Evolutionary conservation across 352 stramenopile species (phyloP).

Genomic region (Pythium rhizo-oryzae): DNA sequence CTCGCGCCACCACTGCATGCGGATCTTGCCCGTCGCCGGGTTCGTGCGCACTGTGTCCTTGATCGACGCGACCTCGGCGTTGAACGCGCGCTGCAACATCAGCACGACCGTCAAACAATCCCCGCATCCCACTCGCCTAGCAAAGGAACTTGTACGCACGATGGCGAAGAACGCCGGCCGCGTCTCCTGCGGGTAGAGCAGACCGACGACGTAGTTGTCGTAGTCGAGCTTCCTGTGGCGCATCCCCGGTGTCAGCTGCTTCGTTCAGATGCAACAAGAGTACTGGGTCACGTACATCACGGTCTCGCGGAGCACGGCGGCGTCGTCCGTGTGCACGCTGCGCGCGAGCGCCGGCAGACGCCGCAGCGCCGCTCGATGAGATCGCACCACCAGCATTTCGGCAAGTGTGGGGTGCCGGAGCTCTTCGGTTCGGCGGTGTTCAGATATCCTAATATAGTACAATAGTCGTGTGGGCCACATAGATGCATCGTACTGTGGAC

Average conservation of each 20-base stretch:
- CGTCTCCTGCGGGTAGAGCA: constrained; percentile 67
- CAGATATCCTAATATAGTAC: constrained; percentile 26
- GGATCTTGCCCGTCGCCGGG: constrained; percentile 84
- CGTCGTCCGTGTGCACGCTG: constrained; percentile 34
- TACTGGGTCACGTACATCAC: constrained; percentile 36
- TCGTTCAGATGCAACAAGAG: background rate
- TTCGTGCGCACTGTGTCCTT: constrained; percentile 90
- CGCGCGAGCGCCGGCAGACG: constrained; percentile 16
- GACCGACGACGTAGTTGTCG: constrained; percentile 78
- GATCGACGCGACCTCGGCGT: constrained; percentile 90
- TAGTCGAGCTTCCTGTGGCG: constrained; percentile 77
- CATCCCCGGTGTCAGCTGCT: background rate
- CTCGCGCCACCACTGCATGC: constrained; percentile 94
- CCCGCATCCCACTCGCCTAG: background rate
- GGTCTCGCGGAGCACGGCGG: constrained; percentile 39
- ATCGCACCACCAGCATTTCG: constrained; percentile 41
- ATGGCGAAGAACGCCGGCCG: constrained; percentile 82
- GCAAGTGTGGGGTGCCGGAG: background rate
- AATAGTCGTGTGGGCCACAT: constrained; percentile 26
- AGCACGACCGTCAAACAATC: constrained; percentile 1
- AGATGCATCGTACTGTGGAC: constrained; percentile 6
- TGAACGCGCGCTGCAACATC: constrained; percentile 74
- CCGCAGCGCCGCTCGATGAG: background rate
- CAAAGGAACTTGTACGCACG: constrained; percentile 44
- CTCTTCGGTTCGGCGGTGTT: constrained; percentile 9